Evolutionary conservation across 1,284 basidiomycete species (phyloP), one percentile per base, ranked within the genome.

Genomic region (Sanghuangporus sanghuang): DNA sequence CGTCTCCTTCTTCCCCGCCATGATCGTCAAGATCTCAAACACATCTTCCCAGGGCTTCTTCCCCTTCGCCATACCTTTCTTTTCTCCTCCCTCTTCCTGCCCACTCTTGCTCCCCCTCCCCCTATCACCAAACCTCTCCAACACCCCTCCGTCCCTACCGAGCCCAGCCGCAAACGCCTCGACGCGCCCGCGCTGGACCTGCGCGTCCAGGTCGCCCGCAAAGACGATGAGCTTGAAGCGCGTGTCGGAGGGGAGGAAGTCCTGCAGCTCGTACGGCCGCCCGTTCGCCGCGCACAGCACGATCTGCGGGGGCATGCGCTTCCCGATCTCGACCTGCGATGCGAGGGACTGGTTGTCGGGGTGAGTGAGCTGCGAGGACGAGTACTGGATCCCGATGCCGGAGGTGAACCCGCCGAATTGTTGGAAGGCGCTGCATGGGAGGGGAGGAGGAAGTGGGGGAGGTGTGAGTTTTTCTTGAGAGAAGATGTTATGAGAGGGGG

Each of bases 151-250:
- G n/a, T 74, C 69, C 40, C 71, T 62, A 66, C 68, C 73, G 53
- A 86, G 65, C 58, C 80, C 77, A 46, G 76, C 73, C 8, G 83
- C 83, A 39, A 86, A 73, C 16, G 66, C 62, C 11, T 76, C 68
- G 6, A 87, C 68, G 61, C 76, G 76, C 36, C 68, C 68, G 8
- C 75, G 71, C 59, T 84, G 81, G 4, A 64, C 67, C 9, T 67
- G 59, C 3, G 73, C 48, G 21, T 81, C 69, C 6, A 81, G 72
- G 64, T 85, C 76, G 7, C 91, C 90, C 0, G 81, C 75, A 72
- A 92, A 92, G 12, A 91, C 75, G 53, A 93, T 75, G 38, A 92
- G 62, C 69, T 90, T 88, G 80, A 90, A 92, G n/a, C 86, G 84
- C 8, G 79, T 79, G 68, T 92, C 86, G 11, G 89, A 79, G 3